A percentile compares a stretch with the other conserved stretches of the same genome.
phyloP scores from a whole-genome alignment of 345 rosid genomes.

The Eucalyptus marginata region DNA sequence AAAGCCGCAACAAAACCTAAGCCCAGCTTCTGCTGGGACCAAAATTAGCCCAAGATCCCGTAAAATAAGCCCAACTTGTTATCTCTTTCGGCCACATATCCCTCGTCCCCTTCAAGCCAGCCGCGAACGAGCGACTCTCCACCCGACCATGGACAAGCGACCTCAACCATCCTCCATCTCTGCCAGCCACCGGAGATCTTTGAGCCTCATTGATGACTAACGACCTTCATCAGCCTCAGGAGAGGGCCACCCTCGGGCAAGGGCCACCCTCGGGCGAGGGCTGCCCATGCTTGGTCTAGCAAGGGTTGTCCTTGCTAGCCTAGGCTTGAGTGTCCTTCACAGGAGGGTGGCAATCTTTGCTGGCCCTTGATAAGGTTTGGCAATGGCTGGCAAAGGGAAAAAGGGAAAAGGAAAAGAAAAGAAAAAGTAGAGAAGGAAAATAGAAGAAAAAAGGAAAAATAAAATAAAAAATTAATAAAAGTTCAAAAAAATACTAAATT shows the following conservation, averaged over 20 bases:
- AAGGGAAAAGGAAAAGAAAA: no score
- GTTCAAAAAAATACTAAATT: no score
- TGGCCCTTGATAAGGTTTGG: fast-evolving
- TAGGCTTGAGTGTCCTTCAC: not conserved
- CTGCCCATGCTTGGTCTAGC: fast-evolving
- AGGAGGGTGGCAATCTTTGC: fast-evolving
- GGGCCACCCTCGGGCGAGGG: no score
- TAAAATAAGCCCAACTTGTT: not conserved
- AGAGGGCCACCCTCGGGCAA: no score
- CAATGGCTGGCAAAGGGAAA: fast-evolving
- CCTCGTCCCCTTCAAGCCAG: not conserved
- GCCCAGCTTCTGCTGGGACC: not conserved
- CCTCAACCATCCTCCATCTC: not conserved
- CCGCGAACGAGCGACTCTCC: no score
- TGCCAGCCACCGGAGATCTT: fast-evolving
- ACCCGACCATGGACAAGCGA: not conserved
- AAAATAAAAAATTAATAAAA: no score
- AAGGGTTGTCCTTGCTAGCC: not conserved
- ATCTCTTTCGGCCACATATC: not conserved
- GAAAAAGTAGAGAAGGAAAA: not conserved
- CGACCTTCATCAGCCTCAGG: fast-evolving
- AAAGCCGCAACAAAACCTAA: not conserved
- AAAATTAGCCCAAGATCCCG: not conserved
- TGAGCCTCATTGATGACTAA: not conserved
- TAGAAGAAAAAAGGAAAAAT: not conserved